These are phyloP conservation scores for Talaromyces piceae DNA, from an alignment of 2,329 filamentous ascomycete genomes.

Conservation along the genomic window DNA sequence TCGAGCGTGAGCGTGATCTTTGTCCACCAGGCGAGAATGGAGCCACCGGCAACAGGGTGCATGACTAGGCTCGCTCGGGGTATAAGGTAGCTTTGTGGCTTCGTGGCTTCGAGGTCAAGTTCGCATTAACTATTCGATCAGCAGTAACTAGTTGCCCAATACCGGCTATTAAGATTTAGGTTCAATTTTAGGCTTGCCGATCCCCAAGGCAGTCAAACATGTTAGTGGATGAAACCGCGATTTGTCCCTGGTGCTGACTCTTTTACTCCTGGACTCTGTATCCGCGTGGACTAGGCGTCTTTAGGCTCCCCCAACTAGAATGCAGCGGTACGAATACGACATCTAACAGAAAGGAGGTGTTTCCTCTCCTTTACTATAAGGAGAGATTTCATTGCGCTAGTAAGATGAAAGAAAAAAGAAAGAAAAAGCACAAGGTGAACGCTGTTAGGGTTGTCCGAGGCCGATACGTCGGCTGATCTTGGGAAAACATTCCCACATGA, in stretches of 20 bases:
- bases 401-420: not conserved
- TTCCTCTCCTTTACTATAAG: not conserved
- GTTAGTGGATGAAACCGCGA: not conserved
- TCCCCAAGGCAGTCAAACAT: not conserved
- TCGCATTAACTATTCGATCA: not conserved
- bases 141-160: too few species aligned
- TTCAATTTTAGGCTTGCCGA: not conserved
- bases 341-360: not conserved
- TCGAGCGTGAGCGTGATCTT: not conserved
- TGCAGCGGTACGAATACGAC: too few species aligned
- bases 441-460: too few species aligned
- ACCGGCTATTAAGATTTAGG: not conserved
- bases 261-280: not conserved
- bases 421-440: too few species aligned
- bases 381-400: not conserved
- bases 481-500: not conserved
- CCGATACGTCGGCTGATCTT: not conserved
- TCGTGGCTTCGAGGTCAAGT: not conserved
- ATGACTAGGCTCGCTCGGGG: not conserved
- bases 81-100: not conserved
- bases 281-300: not conserved
- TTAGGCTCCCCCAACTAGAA: not conserved
- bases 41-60: not conserved
- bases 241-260: not conserved
- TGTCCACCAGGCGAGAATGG: not conserved